Percentiles rank a stretch among this genome's conserved stretches.
phyloP scores from a whole-genome alignment of 148 eudicot species.

The Vaccinium macrocarpon region DNA sequence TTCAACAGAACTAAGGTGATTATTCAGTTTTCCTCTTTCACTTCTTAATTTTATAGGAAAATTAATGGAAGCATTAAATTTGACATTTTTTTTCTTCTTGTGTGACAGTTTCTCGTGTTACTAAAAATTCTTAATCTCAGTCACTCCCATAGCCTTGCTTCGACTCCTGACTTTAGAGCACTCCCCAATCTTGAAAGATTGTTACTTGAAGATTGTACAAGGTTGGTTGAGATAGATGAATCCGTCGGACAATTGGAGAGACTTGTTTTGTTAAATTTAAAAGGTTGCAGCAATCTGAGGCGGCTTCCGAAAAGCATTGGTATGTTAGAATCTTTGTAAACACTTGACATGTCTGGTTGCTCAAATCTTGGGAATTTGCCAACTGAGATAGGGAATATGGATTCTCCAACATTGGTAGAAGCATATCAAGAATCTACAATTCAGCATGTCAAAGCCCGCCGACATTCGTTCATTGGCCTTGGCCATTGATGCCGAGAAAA shows the following conservation, averaged over 20 bases:
- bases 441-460: background rate
- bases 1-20: background rate
- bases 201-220: too few species aligned
- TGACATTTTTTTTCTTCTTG: background rate
- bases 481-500: background rate
- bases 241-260: too few species aligned
- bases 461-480: background rate
- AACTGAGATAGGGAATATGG: background rate
- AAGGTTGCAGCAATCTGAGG: too few species aligned
- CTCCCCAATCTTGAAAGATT: background rate
- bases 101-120: background rate
- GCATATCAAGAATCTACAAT: background rate
- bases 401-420: background rate
- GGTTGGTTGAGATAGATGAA: too few species aligned
- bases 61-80: background rate
- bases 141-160: background rate
- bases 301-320: too few species aligned
- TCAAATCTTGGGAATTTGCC: background rate
- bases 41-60: background rate
- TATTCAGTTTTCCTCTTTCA: background rate
- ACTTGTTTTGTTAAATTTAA: too few species aligned
- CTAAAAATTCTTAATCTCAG: conserved; percentile 15
- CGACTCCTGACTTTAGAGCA: background rate
- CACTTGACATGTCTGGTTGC: conserved; percentile 8
- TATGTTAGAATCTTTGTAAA: background rate